These are phyloP conservation scores for Pseudogymnoascus sp. DNA, from an alignment of 2,329 filamentous ascomycete species.

Conservation along the genomic window DNA sequence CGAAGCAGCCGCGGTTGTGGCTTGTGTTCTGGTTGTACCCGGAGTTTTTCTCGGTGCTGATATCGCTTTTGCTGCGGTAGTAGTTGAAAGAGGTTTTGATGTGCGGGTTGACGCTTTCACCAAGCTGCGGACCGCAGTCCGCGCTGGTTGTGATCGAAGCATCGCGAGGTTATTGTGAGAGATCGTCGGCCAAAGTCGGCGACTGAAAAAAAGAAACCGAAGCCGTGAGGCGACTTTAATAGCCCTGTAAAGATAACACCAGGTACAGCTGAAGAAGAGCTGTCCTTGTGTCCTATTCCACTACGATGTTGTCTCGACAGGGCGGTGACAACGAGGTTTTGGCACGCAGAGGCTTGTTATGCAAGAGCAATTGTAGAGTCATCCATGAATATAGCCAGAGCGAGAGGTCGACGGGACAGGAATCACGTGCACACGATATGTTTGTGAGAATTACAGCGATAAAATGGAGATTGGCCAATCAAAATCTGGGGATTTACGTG, in stretches of 20 bases:
- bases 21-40: constrained; percentile 39
- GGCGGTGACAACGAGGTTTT: constrained; percentile 1
- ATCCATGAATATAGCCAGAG: constrained; percentile 8
- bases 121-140: constrained; percentile 39
- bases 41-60: constrained; percentile 31
- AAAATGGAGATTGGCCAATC: constrained; percentile 3
- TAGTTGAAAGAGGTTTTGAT: constrained; percentile 35
- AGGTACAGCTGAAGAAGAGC: constrained; percentile 5
- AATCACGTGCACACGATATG: constrained; percentile 6
- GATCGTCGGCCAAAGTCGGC: constrained; percentile 5
- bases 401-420: neutral
- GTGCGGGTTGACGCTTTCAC: constrained; percentile 22
- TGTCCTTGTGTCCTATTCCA: constrained; percentile 3
- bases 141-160: constrained; percentile 43
- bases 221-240: neutral
- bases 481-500: neutral
- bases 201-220: neutral
- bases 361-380: constrained; percentile 2
- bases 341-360: constrained; percentile 2
- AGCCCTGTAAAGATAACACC: constrained; percentile 5
- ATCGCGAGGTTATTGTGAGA: constrained; percentile 25
- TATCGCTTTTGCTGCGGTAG: constrained; percentile 30
- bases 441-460: constrained; percentile 1
- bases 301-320: constrained; percentile 3
- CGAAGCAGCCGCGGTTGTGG: constrained; percentile 42